Percentiles rank a stretch among this genome's conserved stretches.
Conservation (phyloP, 2,329 filamentous ascomycete genomes). For the Pseudodiploospora longispora region DNA sequence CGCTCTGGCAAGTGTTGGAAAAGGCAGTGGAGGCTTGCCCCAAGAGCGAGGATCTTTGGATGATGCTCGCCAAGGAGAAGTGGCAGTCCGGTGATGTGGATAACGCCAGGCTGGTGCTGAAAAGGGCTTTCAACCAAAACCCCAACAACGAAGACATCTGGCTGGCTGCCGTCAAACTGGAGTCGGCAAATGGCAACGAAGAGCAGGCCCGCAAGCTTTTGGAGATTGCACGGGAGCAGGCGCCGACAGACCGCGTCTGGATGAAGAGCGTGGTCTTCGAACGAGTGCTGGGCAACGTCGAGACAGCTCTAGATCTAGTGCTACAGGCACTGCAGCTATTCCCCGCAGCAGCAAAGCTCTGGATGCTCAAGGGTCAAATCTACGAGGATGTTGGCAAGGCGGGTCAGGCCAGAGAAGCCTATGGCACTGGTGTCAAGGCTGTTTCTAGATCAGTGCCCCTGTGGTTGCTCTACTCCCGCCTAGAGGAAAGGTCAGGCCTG, state of each 20-base stretch:
- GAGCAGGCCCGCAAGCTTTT: slow-evolving; percentile 78
- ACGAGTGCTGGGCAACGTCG: slow-evolving; percentile 69
- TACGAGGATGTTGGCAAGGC: slow-evolving; percentile 77
- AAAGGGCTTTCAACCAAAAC: slow-evolving; percentile 86
- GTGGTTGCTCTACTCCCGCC: slow-evolving; percentile 79
- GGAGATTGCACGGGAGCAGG: slow-evolving; percentile 73
- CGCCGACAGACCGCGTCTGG: slow-evolving; percentile 93
- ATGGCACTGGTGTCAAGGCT: slow-evolving; percentile 77
- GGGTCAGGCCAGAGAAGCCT: slow-evolving; percentile 82
- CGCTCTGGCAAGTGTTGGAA: slow-evolving; percentile 76
- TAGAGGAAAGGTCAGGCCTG: slow-evolving; percentile 79
- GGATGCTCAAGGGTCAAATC: slow-evolving; percentile 98
- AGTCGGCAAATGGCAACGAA: slow-evolving; percentile 78
- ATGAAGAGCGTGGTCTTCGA: slow-evolving; percentile 95
- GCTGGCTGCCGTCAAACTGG: slow-evolving; percentile 91
- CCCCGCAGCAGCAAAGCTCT: slow-evolving; percentile 78
- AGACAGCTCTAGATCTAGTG: slow-evolving; percentile 77
- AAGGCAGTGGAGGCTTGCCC: slow-evolving; percentile 93
- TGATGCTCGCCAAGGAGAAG: slow-evolving; percentile 92
- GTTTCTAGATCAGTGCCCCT: slow-evolving; percentile 77
- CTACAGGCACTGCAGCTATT: slow-evolving; percentile 82
- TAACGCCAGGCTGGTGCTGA: slow-evolving; percentile 77
- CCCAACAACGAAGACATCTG: slow-evolving; percentile 97
- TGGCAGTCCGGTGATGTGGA: slow-evolving; percentile 84
- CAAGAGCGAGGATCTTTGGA: slow-evolving; percentile 84